Evolutionary conservation across 2,329 filamentous ascomycete species (phyloP), one percentile per base, ranked within the genome.

Genomic region (Xylariaceae sp.): DNA sequence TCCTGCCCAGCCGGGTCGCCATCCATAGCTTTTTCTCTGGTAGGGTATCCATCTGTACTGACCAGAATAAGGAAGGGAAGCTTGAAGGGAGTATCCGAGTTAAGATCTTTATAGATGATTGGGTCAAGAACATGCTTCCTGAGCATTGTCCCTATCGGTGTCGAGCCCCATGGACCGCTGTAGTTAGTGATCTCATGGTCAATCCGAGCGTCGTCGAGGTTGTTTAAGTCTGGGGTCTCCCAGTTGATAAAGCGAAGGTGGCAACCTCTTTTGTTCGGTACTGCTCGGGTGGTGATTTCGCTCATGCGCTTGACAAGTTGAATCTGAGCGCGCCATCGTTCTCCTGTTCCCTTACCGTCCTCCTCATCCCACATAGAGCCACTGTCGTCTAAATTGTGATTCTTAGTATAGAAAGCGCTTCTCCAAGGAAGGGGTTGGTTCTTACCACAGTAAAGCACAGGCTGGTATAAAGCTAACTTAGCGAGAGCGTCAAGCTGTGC

Each of bases 171-270:
- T 10, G 41, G 41, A 11, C 37, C 32, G 21, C 49, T 37, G 26
- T 41, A 55, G 20, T 51, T 21, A 0, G 35, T 36, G 15, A 60
- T 26, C 2, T 18, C 39, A 4, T 52, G 5, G 9, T 29, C 52
- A 33, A 60, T 50, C 10, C 30, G 23, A 23, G 42, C 10, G 6
- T 11, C 24, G 10, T 54, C 51, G 10, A 60, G 55, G 18, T 50
- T 48, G 44, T 60, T 43, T n/a, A 9, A 24, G 10, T 50, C 30
- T 0, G 55, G 43, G 1, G 18, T 33, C 8, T 56, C 32, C n/a
- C 30, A 50, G 26, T 60, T 60, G 43, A 60, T 60, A 23, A 58
- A 56, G 10, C 58, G 58, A 40, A 58, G 52, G 26, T 60, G 52
- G 10, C 47, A 55, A 9, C 53, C 55, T 15, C 45, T 40, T 1